phyloP scores from a whole-genome alignment of 306 rosid species.

The Pterocarpus santalinus region DNA sequence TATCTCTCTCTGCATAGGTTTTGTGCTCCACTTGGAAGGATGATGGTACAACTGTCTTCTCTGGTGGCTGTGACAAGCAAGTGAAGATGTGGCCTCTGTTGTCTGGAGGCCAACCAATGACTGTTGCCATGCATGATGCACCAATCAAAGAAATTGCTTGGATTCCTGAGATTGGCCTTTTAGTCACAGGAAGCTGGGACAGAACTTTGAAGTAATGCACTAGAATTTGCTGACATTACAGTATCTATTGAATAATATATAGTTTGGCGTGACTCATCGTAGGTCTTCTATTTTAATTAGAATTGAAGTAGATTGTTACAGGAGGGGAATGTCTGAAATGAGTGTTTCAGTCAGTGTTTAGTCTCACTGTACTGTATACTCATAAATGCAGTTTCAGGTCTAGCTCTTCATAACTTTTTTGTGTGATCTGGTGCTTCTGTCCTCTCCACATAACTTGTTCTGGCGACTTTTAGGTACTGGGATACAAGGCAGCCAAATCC shows the following conservation, averaged over 20 bases:
- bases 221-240: slow-evolving; percentile 29
- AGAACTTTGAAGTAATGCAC: slow-evolving; percentile 72
- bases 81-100: slow-evolving; percentile 94
- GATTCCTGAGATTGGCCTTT: slow-evolving; percentile 88
- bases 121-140: slow-evolving; percentile 94
- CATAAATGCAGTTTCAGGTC: slow-evolving; percentile 7
- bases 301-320: slow-evolving; percentile 9
- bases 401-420: slow-evolving; percentile 16
- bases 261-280: slow-evolving; percentile 4
- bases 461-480: slow-evolving; percentile 75
- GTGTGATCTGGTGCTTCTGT: slow-evolving; percentile 34
- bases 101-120: slow-evolving; percentile 85
- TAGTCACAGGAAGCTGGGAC: slow-evolving; percentile 95
- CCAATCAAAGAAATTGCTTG: slow-evolving; percentile 87
- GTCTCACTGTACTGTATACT: background rate
- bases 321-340: slow-evolving; percentile 6
- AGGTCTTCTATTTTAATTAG: slow-evolving; percentile 22
- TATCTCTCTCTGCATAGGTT: slow-evolving; percentile 56
- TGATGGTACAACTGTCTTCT: slow-evolving; percentile 92
- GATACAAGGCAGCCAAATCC: slow-evolving; percentile 96
- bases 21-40: slow-evolving; percentile 94
- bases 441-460: slow-evolving; percentile 15
- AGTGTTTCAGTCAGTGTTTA: background rate
- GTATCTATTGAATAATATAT: background rate
- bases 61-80: slow-evolving; percentile 98